Base-by-base conservation (phyloP, 495 filamentous ascomycete genomes). In the Neurospora terricola region DNA sequence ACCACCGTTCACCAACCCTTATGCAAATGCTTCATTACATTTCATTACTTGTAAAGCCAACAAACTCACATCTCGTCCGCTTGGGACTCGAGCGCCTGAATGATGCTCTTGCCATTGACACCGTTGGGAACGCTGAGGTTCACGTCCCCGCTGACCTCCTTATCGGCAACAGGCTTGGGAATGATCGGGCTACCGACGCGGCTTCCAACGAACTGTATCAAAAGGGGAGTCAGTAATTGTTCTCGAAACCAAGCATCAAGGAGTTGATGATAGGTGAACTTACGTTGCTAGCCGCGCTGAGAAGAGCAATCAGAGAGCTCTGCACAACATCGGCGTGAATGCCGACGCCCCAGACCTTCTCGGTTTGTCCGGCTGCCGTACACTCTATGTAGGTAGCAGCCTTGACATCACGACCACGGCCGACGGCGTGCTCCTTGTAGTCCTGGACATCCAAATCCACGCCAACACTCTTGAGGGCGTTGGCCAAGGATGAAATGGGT, bases 351-450 rank as follows among this genome's bases (percentile, higher is more conserved):
- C 96, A 99, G 12, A 97, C 93, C 76, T 87, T 90, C 72, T 92
- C 84, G 38, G 85, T 85, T 62, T 85, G 89, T 21, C 90, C 89
- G n/a, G 89, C 83, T 43, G 91, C 88, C 48, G 89, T 92, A 81
- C 94, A 97, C 81, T 98, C 92, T 73, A 99, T 97, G 76, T 94
- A 99, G 14, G 93, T 94, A 18, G 93, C 95, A 45, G 94, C 95
- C 86, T 96, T 97, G 76, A 92, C 91, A 69, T 94, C 90, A 71
- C 87, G 87, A 66, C 93, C 92, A 12, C 86, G 83, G 72, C 93
- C 94, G 76, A 98, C 93, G 36, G 94, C 91, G 82, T 98, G 96
- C 80, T 98, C 96, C 83, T 97, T 98, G 82, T 98, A 98, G 79
- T 97, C 93, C 69, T 88, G 88, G 70, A 98, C 95, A 79, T 99